Percentiles rank a stretch among this genome's conserved stretches.
phyloP scores from a whole-genome alignment of 192 early-diverging fungal genomes.

The Endogone sp. region DNA sequence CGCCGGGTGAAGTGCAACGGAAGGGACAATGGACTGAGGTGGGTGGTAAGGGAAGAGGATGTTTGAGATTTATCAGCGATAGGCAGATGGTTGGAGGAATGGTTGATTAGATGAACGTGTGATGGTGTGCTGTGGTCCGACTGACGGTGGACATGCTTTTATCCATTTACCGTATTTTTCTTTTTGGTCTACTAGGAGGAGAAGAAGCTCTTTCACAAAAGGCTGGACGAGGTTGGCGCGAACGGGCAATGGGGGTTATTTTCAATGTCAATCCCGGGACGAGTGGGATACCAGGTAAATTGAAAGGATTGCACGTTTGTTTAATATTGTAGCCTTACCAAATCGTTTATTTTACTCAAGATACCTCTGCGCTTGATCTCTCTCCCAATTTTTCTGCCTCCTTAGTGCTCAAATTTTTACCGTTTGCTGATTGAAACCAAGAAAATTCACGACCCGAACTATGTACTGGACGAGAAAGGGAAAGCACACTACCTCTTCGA shows the following conservation, averaged over 20 bases:
- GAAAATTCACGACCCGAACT: slow-evolving; percentile 88
- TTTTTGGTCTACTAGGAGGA: slow-evolving; percentile 62
- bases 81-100: background rate
- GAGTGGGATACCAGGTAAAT: slow-evolving; percentile 90
- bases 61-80: background rate
- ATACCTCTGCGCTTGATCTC: background rate
- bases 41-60: background rate
- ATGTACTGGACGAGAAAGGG: slow-evolving; percentile 85
- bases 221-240: slow-evolving; percentile 83
- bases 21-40: slow-evolving; percentile 86
- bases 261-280: slow-evolving; percentile 91
- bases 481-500: slow-evolving; percentile 89
- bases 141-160: no score
- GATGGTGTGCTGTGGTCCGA: background rate
- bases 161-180: background rate
- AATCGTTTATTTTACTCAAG: background rate
- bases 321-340: background rate
- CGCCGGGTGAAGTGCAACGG: slow-evolving; percentile 90
- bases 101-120: background rate
- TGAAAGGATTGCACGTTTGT: no score
- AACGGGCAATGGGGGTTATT: slow-evolving; percentile 98
- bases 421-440: slow-evolving; percentile 83
- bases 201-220: slow-evolving; percentile 77
- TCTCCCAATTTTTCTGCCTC: background rate
- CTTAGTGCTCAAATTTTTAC: slow-evolving; percentile 94